Evolutionary conservation across 257 asterid genomes (phyloP).

Genomic region (Nicotiana obtusifolia): DNA sequence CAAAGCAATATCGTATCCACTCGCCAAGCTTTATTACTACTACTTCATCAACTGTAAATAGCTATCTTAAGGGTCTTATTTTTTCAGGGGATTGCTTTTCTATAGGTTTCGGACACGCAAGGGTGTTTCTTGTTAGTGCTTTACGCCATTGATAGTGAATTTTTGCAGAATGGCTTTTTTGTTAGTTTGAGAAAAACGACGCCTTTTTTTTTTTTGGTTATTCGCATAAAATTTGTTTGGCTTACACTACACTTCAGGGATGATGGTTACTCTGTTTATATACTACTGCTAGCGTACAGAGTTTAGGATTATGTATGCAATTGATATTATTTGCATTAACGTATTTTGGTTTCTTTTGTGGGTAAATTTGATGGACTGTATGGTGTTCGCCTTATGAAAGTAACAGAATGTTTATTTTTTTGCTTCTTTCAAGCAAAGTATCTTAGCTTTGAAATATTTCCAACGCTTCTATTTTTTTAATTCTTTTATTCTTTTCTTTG

Average conservation of each 20-base stretch:
- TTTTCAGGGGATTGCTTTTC: background rate
- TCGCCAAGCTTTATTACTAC: no score
- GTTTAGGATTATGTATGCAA: background rate
- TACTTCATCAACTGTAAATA: background rate
- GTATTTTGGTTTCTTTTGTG: background rate
- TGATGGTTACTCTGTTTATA: conserved; percentile 7
- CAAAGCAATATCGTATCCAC: no score
- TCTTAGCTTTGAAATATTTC: conserved; percentile 12
- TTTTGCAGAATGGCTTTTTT: conserved; percentile 19
- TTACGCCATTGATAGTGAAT: conserved; percentile 63
- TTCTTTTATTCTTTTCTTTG: conserved; percentile 3
- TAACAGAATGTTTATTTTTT: conserved; percentile 21
- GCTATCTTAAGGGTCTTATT: background rate
- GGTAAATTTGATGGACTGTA: background rate
- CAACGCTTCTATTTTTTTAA: background rate
- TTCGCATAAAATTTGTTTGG: conserved; percentile 16
- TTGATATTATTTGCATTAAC: background rate
- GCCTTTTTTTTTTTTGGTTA: background rate
- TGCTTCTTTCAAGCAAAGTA: conserved; percentile 54
- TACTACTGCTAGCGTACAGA: background rate
- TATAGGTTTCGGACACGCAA: conserved; percentile 57
- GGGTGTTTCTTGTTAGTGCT: conserved; percentile 21
- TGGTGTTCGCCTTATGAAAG: conserved; percentile 18
- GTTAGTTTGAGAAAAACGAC: conserved; percentile 3
- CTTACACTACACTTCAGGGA: conserved; percentile 48